These are phyloP conservation scores for Phaeotremella skinneri DNA, from an alignment of 768 basidiomycete species.

Conservation along the genomic window DNA sequence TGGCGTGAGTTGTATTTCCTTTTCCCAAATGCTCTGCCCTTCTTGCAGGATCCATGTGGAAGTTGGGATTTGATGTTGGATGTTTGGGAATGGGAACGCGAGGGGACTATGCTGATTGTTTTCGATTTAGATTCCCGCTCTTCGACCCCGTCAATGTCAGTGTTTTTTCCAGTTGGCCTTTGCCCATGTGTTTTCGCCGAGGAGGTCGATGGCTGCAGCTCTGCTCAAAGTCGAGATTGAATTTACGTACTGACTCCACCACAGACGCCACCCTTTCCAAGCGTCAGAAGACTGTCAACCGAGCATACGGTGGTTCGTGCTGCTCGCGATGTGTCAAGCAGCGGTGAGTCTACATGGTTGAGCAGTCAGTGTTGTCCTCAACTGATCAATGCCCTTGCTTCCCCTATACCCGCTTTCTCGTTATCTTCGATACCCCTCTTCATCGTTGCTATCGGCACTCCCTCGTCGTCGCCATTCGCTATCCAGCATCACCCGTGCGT, in stretches of 20 bases:
- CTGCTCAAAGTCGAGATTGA: too few relatives aligned
- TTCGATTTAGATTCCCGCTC: slow-evolving; percentile 74
- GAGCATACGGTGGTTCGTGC: slow-evolving; percentile 96
- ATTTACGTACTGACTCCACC: neutral
- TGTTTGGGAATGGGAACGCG: too few relatives aligned
- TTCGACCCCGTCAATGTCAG: slow-evolving; percentile 81
- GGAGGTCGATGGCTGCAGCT: too few relatives aligned
- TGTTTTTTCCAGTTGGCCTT: slow-evolving; percentile 6
- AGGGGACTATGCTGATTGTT: slow-evolving; percentile 19
- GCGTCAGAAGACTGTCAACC: slow-evolving; percentile 91
- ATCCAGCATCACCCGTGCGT: slow-evolving; percentile 88
- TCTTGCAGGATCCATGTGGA: too few relatives aligned
- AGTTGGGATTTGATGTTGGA: too few relatives aligned
- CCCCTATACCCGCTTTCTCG: neutral
- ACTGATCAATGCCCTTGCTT: slow-evolving; percentile 16
- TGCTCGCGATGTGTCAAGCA: slow-evolving; percentile 95
- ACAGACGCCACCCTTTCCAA: slow-evolving; percentile 87
- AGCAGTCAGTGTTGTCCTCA: neutral
- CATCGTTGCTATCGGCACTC: slow-evolving; percentile 5
- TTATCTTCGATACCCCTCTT: slow-evolving; percentile 5
- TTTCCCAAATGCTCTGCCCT: slow-evolving; percentile 2
- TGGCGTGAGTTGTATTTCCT: slow-evolving; percentile 65
- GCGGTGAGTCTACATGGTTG: slow-evolving; percentile 60
- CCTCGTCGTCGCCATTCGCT: slow-evolving; percentile 4
- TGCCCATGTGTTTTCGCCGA: neutral